phyloP scores from a whole-genome alignment of 257 asterid genomes.

The Ocimum tenuiflorum region DNA sequence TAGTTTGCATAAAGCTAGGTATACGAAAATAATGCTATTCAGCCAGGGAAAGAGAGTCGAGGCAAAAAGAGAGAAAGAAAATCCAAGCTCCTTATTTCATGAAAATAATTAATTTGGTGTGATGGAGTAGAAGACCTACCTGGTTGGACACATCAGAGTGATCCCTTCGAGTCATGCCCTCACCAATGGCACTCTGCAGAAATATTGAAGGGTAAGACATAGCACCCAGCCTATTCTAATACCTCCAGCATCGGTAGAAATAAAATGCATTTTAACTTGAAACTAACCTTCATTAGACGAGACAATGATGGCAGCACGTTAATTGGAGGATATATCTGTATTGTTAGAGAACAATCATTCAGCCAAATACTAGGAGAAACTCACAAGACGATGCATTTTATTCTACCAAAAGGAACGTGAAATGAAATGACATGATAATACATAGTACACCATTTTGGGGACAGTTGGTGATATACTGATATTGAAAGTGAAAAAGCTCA shows the following conservation, averaged over 20 bases:
- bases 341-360: conserved; percentile 11
- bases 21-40: neutral
- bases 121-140: conserved; percentile 28
- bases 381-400: neutral
- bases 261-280: too few relatives aligned
- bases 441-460: neutral
- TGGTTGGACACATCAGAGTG: conserved; percentile 97
- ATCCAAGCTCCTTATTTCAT: neutral
- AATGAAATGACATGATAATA: neutral
- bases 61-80: neutral
- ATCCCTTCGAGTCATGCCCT: conserved; percentile 97
- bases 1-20: conserved; percentile 66
- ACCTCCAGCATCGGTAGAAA: neutral
- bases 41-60: neutral
- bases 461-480: neutral
- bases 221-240: neutral
- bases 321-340: conserved; percentile 95
- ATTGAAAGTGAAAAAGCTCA: neutral
- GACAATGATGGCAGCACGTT: conserved; percentile 97
- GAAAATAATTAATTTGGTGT: too few relatives aligned
- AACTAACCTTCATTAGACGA: conserved; percentile 93
- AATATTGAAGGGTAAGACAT: conserved; percentile 2
- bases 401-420: neutral
- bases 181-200: conserved; percentile 95
- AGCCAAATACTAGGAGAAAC: conserved; percentile 13